Evolutionary conservation across 148 eudicot genomes (phyloP).

Genomic region (Vaccinium darrowii): DNA sequence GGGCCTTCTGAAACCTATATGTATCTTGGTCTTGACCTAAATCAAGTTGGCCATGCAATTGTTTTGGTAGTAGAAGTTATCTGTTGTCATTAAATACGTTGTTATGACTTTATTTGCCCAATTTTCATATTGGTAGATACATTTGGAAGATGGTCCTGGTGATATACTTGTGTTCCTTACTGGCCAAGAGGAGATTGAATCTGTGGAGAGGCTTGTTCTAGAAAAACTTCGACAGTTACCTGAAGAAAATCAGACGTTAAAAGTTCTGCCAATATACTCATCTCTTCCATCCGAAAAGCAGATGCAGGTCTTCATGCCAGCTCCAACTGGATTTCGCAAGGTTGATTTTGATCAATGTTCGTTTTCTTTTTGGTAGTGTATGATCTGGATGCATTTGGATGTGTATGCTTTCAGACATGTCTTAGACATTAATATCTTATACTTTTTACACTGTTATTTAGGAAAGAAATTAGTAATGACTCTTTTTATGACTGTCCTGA

Average conservation of each 20-base stretch:
- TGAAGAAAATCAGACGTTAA: constrained; percentile 51
- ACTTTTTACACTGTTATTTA: background rate
- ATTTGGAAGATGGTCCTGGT: constrained; percentile 81
- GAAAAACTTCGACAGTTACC: constrained; percentile 66
- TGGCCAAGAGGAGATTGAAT: constrained; percentile 99
- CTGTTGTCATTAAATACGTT: background rate
- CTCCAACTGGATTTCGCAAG: constrained; percentile 80
- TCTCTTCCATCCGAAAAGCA: constrained; percentile 97
- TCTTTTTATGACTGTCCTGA: background rate
- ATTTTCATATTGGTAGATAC: constrained; percentile 54
- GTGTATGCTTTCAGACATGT: background rate
- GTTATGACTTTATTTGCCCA: constrained; percentile 7
- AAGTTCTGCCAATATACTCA: constrained; percentile 64
- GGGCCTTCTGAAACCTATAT: background rate
- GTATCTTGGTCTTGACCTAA: background rate
- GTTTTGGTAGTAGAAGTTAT: background rate
- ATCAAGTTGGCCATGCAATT: constrained; percentile 6
- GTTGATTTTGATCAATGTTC: constrained; percentile 30
- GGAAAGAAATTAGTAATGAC: background rate
- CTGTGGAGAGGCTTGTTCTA: constrained; percentile 74
- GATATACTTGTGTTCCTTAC: constrained; percentile 96
- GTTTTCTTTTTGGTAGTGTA: background rate
- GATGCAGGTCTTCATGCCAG: constrained; percentile 79
- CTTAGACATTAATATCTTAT: background rate
- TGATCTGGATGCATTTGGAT: constrained; percentile 9